A percentile compares a stretch with the other conserved stretches of the same genome.
Conservation (phyloP, 108 stramenopile genomes). For the Epithemia pelagica region DNA sequence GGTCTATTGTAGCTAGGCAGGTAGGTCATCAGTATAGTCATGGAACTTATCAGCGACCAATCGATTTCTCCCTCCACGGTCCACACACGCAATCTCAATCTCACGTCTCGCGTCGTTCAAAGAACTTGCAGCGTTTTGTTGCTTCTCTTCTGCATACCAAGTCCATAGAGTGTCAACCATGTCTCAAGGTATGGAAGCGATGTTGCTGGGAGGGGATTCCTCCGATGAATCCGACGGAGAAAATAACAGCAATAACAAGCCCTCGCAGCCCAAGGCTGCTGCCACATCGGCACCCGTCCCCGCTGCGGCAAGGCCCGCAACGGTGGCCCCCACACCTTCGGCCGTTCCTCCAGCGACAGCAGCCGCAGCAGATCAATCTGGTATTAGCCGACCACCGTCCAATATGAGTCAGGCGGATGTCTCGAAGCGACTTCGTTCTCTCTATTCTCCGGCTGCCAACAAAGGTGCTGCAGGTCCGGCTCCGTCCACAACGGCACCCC, state of each 20-base stretch:
- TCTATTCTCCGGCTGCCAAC: conserved; percentile 14
- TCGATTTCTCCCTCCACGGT: too few species aligned
- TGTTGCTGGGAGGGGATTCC: conserved; percentile 32
- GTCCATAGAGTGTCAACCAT: background rate
- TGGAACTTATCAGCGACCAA: too few species aligned
- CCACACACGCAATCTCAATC: too few species aligned
- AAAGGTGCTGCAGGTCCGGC: conserved; percentile 1
- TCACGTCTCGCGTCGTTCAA: too few species aligned
- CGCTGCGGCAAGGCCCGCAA: background rate
- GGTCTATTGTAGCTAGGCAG: too few species aligned
- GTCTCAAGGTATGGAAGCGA: conserved; percentile 33
- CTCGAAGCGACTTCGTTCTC: conserved; percentile 9
- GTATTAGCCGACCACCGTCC: conserved; percentile 1
- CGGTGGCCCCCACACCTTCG: background rate
- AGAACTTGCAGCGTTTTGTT: too few species aligned
- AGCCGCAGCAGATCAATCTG: background rate
- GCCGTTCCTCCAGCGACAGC: background rate
- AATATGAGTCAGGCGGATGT: conserved; percentile 10
- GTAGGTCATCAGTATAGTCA: too few species aligned
- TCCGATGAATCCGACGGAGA: conserved; percentile 40
- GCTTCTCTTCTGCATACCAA: too few species aligned
- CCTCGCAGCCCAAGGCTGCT: conserved; percentile 9
- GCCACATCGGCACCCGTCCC: conserved; percentile 20
- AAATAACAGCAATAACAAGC: conserved; percentile 9
- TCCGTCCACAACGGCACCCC: conserved; percentile 7